Percentiles rank a stretch among this genome's conserved stretches.
phyloP scores from a whole-genome alignment of 2,329 filamentous ascomycete species.

The Sarocladium brachiariae region DNA sequence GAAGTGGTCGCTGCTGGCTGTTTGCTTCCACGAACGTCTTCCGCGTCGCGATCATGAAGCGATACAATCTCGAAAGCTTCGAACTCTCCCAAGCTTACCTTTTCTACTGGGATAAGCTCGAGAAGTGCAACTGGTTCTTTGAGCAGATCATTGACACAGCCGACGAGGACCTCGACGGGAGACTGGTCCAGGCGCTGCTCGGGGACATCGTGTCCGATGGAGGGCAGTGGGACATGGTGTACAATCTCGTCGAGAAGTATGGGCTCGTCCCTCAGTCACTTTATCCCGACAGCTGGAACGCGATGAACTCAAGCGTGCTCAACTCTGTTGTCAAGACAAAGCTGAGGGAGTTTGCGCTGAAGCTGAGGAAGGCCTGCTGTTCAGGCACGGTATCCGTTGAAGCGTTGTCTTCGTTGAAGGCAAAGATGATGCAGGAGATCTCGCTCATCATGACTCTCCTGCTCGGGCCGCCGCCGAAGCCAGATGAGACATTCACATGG shows the following conservation, averaged over 20 bases:
- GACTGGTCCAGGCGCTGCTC: constrained; percentile 66
- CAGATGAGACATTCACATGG: constrained; percentile 69
- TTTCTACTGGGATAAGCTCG: constrained; percentile 91
- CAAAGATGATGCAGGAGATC: constrained; percentile 71
- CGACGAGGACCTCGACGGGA: constrained; percentile 60
- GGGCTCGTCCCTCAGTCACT: constrained; percentile 76
- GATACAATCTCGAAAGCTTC: constrained; percentile 69
- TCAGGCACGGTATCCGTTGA: constrained; percentile 25
- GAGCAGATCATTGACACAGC: constrained; percentile 75
- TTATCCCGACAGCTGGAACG: constrained; percentile 79
- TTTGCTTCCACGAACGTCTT: constrained; percentile 91
- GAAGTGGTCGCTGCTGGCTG: constrained; percentile 82
- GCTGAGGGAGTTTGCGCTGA: constrained; percentile 76
- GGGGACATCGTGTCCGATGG: constrained; percentile 67
- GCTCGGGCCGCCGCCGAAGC: constrained; percentile 69
- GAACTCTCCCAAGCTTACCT: constrained; percentile 84
- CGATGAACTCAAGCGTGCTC: constrained; percentile 61
- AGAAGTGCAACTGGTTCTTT: constrained; percentile 85
- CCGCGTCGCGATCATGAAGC: constrained; percentile 80
- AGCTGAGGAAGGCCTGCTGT: constrained; percentile 52
- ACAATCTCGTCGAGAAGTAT: constrained; percentile 79
- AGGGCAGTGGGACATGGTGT: constrained; percentile 90
- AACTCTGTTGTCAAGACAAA: constrained; percentile 74
- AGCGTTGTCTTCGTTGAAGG: constrained; percentile 48
- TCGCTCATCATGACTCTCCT: constrained; percentile 76